These are phyloP conservation scores for Saturnispora quitensis DNA, from an alignment of 805 yeast species.

Conservation along the genomic window DNA sequence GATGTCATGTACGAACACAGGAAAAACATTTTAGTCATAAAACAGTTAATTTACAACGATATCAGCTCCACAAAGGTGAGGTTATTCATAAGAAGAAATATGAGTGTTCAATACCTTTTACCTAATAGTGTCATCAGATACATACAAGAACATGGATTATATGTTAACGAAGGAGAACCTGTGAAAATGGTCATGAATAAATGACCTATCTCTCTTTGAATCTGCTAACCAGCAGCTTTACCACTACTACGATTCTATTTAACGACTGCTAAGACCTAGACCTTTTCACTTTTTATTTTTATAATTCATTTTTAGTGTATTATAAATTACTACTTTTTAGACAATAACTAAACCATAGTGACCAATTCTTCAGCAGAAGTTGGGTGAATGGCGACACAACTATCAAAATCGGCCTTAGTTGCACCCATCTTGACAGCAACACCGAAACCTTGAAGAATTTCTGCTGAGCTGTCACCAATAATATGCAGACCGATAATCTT, in stretches of 20 bases:
- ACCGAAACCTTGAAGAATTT: constrained; percentile 96
- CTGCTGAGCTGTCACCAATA: constrained; percentile 85
- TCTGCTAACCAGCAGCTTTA: neutral
- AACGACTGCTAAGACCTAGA: neutral
- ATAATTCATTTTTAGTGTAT: neutral
- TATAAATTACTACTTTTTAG: constrained; percentile 10
- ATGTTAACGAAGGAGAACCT: constrained; percentile 82
- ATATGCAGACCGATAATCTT: constrained; percentile 93
- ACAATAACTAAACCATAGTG: constrained; percentile 42
- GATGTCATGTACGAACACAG: constrained; percentile 97
- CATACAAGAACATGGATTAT: constrained; percentile 84
- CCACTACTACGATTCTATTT: neutral
- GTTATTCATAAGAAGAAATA: constrained; percentile 83
- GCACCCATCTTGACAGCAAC: constrained; percentile 99
- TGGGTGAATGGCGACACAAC: constrained; percentile 96
- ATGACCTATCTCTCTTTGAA: neutral
- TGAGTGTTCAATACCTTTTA: constrained; percentile 90
- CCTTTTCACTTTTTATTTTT: neutral
- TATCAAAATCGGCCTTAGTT: constrained; percentile 90
- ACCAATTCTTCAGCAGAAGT: constrained; percentile 97
- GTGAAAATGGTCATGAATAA: constrained; percentile 70
- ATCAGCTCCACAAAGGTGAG: constrained; percentile 92
- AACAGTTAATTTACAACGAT: constrained; percentile 93
- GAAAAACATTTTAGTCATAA: constrained; percentile 85
- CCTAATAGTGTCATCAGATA: constrained; percentile 94